Percentiles rank a stretch among this genome's conserved stretches.
These are phyloP conservation scores for Arthrocladium fulminans DNA, from an alignment of 2,329 filamentous ascomycete species.

Conservation along the genomic window DNA sequence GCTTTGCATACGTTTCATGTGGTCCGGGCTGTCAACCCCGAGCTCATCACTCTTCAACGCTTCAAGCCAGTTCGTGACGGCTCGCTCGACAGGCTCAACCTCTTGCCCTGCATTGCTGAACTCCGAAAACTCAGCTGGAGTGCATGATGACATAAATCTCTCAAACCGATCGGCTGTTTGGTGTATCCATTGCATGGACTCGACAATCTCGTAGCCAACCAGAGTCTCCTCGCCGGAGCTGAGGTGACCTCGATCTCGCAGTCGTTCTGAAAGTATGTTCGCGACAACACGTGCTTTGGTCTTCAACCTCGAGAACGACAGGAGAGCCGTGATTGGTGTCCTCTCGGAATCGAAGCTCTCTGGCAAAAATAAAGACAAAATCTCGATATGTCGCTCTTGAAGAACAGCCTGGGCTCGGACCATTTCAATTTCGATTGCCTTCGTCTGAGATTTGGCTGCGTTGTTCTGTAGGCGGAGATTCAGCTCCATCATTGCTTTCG, in stretches of 20 bases:
- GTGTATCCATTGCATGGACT: constrained; percentile 76
- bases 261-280: constrained; percentile 67
- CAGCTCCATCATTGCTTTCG: constrained; percentile 90
- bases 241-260: constrained; percentile 59
- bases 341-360: constrained; percentile 72
- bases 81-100: constrained; percentile 81
- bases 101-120: constrained; percentile 78
- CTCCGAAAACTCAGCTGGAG: constrained; percentile 64
- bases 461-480: constrained; percentile 90
- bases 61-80: constrained; percentile 81
- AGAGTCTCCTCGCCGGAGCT: constrained; percentile 67
- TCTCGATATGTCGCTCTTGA: constrained; percentile 75
- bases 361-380: constrained; percentile 80
- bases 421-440: constrained; percentile 86
- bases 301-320: constrained; percentile 76
- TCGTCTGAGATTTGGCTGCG: constrained; percentile 82
- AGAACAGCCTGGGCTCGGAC: constrained; percentile 81
- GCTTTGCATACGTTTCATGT: constrained; percentile 74
- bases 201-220: constrained; percentile 64
- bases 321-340: constrained; percentile 77
- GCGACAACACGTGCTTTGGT: constrained; percentile 80
- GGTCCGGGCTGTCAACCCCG: constrained; percentile 69
- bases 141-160: constrained; percentile 63
- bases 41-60: constrained; percentile 73
- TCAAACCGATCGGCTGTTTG: constrained; percentile 58